Evolutionary conservation across 768 basidiomycete species (phyloP), one percentile per base, ranked within the genome.

Genomic region (Pholiota conissans): DNA sequence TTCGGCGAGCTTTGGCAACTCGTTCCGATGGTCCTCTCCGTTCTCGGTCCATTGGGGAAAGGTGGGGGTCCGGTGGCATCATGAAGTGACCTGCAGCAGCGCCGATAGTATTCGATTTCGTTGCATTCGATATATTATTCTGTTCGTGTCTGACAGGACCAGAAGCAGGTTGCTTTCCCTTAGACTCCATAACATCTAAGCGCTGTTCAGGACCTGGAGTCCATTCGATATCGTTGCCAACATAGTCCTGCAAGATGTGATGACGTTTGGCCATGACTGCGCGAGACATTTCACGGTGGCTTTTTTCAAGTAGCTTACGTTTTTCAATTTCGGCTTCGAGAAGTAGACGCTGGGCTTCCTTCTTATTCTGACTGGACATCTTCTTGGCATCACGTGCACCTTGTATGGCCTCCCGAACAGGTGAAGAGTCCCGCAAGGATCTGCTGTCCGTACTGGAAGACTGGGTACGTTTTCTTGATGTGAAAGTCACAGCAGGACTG

Each of bases 221-320:
- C 89, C 88, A 91, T 65, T 89, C 88, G 30, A 89, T 67, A 58
- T 89, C 83, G 55, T 78, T 74, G 62, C 73, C 77, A 45, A 69
- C 72, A 28, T 77, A 79, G 63, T 85, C 81, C 67, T 83, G 83
- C 65, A 90, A 77, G 72, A 93, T 80, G 62, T 87, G 85, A 58
- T 84, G 87, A 61, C 92, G 89, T 76, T 95, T 96, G 66, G 87
- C 84, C 86, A 95, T 90, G 72, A 96, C 94, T 42, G 92, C 93
- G 54, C 94, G 84, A 16, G 94, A 91, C 71, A 94, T 90, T 65
- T 97, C 95, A 64, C 86, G 84, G 60, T 91, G 86, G 67, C 77
- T 86, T 65, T 84, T 85, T 70, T 87, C 84, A 16, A 82, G 84
- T 60, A 90, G 79, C 55, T 85, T 85, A 61, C 93, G 90, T 60